phyloP scores from a whole-genome alignment of 1,284 basidiomycete species.

The Bothia castanella region DNA sequence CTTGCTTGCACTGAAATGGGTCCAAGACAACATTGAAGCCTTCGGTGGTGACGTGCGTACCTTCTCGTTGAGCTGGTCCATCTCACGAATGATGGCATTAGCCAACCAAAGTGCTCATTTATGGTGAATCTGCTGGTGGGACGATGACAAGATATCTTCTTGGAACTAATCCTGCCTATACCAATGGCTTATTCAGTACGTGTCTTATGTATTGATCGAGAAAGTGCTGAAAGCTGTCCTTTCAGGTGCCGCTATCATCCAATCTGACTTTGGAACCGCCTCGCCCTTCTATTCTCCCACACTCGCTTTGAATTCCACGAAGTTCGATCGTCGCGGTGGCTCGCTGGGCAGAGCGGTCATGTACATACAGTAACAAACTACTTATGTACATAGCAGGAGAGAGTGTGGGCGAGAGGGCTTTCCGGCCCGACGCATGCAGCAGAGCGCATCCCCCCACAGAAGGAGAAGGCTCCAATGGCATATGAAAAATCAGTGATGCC shows the following conservation, averaged over 20 bases:
- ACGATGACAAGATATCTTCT: constrained; percentile 17
- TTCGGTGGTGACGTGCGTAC: constrained; percentile 22
- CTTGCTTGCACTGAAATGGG: constrained; percentile 27
- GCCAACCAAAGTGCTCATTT: constrained; percentile 14
- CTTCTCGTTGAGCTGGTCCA: background rate
- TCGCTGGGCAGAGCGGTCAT: no score
- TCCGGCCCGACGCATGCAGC: background rate
- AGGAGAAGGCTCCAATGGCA: no score
- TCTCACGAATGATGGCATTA: background rate
- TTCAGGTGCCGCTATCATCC: constrained; percentile 13
- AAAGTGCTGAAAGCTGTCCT: background rate
- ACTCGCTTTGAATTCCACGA: constrained; percentile 2
- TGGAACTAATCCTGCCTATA: constrained; percentile 15
- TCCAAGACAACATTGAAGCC: constrained; percentile 30
- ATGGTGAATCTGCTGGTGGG: constrained; percentile 20
- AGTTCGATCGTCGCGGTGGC: no score
- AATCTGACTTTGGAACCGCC: constrained; percentile 13
- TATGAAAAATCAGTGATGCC: no score
- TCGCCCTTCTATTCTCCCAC: constrained; percentile 12
- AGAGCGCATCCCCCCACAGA: background rate
- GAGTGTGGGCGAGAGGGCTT: background rate
- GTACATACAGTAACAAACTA: no score
- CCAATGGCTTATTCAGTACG: constrained; percentile 15
- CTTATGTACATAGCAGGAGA: no score
- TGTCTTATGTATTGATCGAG: background rate